Conservation (phyloP, 164 flowering plant genomes). For the Sedum album region DNA sequence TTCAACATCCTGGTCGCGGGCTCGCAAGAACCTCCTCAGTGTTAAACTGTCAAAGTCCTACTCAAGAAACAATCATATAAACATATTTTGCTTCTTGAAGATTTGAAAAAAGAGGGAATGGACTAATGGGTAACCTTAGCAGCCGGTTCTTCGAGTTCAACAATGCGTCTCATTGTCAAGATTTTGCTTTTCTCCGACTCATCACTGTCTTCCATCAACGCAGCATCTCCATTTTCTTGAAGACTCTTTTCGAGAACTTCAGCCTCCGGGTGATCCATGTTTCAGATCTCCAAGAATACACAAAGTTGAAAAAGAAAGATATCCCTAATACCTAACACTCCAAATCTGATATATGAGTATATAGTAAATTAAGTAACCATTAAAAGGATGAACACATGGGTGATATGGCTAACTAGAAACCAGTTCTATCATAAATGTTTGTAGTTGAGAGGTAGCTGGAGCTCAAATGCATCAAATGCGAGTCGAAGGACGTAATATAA, state of each 20-base stretch:
- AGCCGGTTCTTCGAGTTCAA: background rate
- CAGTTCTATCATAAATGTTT: background rate
- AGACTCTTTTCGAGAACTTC: background rate
- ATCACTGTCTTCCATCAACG: background rate
- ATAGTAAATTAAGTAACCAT: background rate
- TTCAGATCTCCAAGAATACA: background rate
- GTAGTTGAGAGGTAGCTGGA: background rate
- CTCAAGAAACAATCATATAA: background rate
- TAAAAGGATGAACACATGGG: background rate
- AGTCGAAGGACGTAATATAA: background rate
- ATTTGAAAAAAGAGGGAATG: background rate
- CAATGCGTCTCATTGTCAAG: background rate
- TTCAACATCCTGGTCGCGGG: conserved; percentile 60
- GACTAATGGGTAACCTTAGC: background rate
- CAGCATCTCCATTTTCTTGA: background rate
- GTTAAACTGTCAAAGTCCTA: conserved; percentile 64
- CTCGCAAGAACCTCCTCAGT: conserved; percentile 78
- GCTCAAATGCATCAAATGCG: background rate
- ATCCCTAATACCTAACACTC: too few relatives aligned
- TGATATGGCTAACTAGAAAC: background rate
- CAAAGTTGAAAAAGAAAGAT: background rate
- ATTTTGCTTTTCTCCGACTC: background rate
- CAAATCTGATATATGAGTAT: background rate
- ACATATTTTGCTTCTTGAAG: background rate
- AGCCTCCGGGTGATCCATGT: background rate